Base-by-base conservation (phyloP, 257 asterid species). In the Paulownia fortunei region DNA sequence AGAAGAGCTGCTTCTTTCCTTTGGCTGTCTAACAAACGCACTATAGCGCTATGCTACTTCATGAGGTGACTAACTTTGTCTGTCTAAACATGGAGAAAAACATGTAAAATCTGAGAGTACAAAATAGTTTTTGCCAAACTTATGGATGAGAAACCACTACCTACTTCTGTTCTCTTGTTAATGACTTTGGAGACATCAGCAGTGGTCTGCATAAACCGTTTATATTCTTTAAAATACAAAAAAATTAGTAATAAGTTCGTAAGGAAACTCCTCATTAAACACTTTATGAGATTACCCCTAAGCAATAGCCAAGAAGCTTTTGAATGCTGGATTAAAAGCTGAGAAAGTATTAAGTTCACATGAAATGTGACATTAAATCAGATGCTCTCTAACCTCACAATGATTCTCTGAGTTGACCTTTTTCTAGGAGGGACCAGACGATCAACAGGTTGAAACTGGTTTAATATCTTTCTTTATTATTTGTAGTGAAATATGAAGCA, bases 81-180 rank as follows among this genome's bases (percentile, higher is more conserved):
- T 13, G n/a, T 19, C 21, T 21, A 58, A 39, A 42, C 64, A 56
- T 36, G 30, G 55, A 39, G 69, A 41, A 37, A 47, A 60, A 58
- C 15, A 36, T 49, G 5, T 72, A 4, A 49, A 64, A 24, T 54
- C 24, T 21, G 52, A 49, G 58, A 63, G 6, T 36, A 24, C 4
- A 15, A 3, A 13, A 1, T 27, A 27, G 54, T 52, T 27, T 19
- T 26, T 7, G 58, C 26, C 15, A 9, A 64, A 64, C 55, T 66
- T 27, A 52, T 7, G 61, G 47, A 44, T 32, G 37, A 34, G 56
- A 55, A 64, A 34, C 18, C 65, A 55, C 42, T n/a, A 12, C 42
- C 73, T 72, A 36, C 60, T 78, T 52, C 7, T 2, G 69, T 37
- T 66, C 39, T 21, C 60, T 44, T 42, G 27, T 44, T 46, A 65